Percentiles rank a stretch among this genome's conserved stretches.
These are phyloP conservation scores for Fraxinus velutina DNA, from an alignment of 305 asterid genomes.

Conservation along the genomic window DNA sequence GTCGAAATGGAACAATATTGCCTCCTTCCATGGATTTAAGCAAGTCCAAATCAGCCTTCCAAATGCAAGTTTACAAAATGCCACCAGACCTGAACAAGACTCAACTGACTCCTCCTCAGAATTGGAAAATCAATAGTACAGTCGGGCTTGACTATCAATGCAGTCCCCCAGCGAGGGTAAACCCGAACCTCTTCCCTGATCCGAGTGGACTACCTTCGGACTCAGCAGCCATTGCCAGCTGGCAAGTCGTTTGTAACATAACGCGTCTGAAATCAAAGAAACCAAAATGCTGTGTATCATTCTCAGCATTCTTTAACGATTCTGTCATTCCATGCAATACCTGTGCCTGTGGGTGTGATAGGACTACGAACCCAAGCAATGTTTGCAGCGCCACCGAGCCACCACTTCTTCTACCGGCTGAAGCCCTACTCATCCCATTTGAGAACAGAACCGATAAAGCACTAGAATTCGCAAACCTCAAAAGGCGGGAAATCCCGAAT, in stretches of 20 bases:
- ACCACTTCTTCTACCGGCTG: constrained; percentile 53
- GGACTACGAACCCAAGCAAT: constrained; percentile 6
- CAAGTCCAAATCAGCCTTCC: constrained; percentile 53
- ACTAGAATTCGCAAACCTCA: constrained; percentile 19
- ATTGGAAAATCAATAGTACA: constrained; percentile 54
- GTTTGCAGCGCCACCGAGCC: constrained; percentile 48
- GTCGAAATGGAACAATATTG: constrained; percentile 61
- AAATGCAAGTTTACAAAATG: constrained; percentile 69
- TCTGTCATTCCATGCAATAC: constrained; percentile 73
- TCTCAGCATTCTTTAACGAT: constrained; percentile 64
- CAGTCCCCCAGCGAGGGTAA: constrained; percentile 52
- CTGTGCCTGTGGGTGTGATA: constrained; percentile 67
- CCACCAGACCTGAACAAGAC: constrained; percentile 57
- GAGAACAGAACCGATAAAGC: constrained; percentile 50
- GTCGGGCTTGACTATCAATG: constrained; percentile 47
- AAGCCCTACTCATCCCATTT: constrained; percentile 62
- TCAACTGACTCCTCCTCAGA: constrained; percentile 52
- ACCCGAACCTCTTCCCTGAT: constrained; percentile 49
- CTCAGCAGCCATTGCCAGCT: constrained; percentile 49
- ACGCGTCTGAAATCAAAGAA: constrained; percentile 28
- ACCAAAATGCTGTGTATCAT: constrained; percentile 63
- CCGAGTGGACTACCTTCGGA: constrained; percentile 48
- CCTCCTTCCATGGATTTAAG: constrained; percentile 51
- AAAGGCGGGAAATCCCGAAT: constrained; percentile 34
- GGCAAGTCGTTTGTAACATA: constrained; percentile 65